Conservation (phyloP, 1,284 basidiomycete genomes). For the Trichosporon sp. region DNA sequence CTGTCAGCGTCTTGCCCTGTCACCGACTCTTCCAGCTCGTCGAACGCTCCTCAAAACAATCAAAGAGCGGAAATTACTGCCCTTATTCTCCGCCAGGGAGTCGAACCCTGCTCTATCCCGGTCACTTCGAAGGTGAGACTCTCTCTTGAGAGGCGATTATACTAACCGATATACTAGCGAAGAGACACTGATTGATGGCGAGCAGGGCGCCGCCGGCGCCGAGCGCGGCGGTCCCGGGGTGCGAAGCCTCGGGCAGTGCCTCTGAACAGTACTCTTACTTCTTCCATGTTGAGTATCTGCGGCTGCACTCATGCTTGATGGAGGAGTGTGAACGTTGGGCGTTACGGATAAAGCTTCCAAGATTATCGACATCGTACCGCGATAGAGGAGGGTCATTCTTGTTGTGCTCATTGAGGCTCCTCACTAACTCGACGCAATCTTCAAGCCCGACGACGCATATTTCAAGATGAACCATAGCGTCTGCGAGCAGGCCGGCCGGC, state of each 20-base stretch:
- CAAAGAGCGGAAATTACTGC: not conserved
- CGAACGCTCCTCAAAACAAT: not conserved
- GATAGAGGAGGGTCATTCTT: too few relatives aligned
- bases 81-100: not conserved
- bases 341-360: too few relatives aligned
- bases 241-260: not conserved
- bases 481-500: too few relatives aligned
- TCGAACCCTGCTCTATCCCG: not conserved
- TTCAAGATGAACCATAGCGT: too few relatives aligned
- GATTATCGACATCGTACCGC: too few relatives aligned
- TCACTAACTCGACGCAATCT: too few relatives aligned
- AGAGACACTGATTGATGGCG: not conserved
- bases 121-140: not conserved
- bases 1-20: not conserved
- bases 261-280: too few relatives aligned
- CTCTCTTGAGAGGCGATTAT: not conserved
- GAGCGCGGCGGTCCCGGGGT: not conserved
- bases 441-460: too few relatives aligned
- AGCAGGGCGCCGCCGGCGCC: not conserved
- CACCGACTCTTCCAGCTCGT: not conserved
- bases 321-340: too few relatives aligned
- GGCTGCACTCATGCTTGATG: too few relatives aligned
- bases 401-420: too few relatives aligned
- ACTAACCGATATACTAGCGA: not conserved
- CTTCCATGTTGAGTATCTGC: too few relatives aligned